A percentile compares a stretch with the other conserved stretches of the same genome.
phyloP scores from a whole-genome alignment of 768 basidiomycete species.

The Boletellus sp. region DNA sequence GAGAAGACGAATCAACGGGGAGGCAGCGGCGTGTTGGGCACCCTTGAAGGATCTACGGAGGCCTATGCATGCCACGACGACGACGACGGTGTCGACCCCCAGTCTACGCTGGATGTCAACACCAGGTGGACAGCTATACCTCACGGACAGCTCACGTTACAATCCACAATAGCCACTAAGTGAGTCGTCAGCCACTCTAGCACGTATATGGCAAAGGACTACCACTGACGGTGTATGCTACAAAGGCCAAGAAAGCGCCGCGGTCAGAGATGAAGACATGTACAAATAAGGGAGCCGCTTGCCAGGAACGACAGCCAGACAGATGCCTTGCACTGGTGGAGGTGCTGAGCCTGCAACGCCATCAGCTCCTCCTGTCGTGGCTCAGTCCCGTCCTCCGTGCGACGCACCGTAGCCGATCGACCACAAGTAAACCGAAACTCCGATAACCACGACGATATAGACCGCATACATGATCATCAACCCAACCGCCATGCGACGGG shows the following conservation, averaged over 20 bases:
- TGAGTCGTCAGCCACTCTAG: neutral
- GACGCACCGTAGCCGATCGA: slow-evolving; percentile 1
- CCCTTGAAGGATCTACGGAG: slow-evolving; percentile 2
- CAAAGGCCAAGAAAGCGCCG: neutral
- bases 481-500: neutral
- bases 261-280: neutral
- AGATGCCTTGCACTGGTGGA: neutral
- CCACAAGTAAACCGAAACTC: slow-evolving; percentile 5
- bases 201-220: neutral
- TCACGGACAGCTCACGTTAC: neutral
- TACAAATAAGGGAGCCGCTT: neutral
- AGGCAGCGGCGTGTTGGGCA: neutral
- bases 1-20: slow-evolving; percentile 8
- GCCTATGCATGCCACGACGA: slow-evolving; percentile 2
- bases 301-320: slow-evolving; percentile 1
- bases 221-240: slow-evolving; percentile 7
- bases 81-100: slow-evolving; percentile 4
- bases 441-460: slow-evolving; percentile 8
- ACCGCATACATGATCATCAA: slow-evolving; percentile 6
- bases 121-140: neutral
- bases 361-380: neutral
- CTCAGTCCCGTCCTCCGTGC: neutral
- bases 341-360: neutral
- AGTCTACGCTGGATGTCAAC: slow-evolving; percentile 1
- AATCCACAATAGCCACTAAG: slow-evolving; percentile 13